Percentiles rank a stretch among this genome's conserved stretches.
phyloP scores from a whole-genome alignment of 1,284 basidiomycete species.

The Mrakiaceae sp. region DNA sequence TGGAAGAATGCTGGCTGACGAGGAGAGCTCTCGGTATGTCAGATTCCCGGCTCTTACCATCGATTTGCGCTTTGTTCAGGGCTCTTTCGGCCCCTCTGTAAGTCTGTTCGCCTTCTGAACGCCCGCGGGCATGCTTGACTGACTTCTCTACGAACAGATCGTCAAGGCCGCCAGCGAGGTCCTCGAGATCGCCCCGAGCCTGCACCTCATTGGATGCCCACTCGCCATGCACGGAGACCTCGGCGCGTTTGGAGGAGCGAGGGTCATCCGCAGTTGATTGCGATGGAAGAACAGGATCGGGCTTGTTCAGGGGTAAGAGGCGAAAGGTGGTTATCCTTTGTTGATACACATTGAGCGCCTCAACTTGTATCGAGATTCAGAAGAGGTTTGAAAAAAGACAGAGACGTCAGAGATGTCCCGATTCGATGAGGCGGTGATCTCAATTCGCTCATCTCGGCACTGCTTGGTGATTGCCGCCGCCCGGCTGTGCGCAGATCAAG shows the following conservation, averaged over 20 bases:
- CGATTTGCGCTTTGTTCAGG: conserved; percentile 19
- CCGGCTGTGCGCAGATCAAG: too few relatives aligned
- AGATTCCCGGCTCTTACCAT: conserved; percentile 20
- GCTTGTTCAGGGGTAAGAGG: too few relatives aligned
- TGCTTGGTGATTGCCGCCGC: too few relatives aligned
- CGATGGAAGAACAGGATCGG: too few relatives aligned
- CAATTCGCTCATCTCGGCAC: too few relatives aligned
- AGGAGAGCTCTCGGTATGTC: neutral
- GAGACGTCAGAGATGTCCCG: too few relatives aligned
- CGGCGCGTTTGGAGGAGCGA: conserved; percentile 9
- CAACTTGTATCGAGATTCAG: too few relatives aligned
- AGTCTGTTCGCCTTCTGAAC: neutral
- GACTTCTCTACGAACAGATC: neutral
- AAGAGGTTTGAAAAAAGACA: too few relatives aligned
- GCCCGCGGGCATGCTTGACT: neutral
- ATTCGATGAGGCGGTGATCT: too few relatives aligned
- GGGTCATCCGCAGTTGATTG: neutral
- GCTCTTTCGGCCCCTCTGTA: conserved; percentile 8
- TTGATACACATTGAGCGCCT: too few relatives aligned
- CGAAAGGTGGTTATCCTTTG: too few relatives aligned
- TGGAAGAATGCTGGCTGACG: neutral
- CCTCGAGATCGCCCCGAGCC: neutral
- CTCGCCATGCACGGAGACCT: conserved; percentile 3
- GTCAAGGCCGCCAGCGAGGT: neutral
- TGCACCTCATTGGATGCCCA: conserved; percentile 13